Evolutionary conservation across 1,139 yeast species (phyloP).

Genomic region (Magnusiomyces paraingens): DNA sequence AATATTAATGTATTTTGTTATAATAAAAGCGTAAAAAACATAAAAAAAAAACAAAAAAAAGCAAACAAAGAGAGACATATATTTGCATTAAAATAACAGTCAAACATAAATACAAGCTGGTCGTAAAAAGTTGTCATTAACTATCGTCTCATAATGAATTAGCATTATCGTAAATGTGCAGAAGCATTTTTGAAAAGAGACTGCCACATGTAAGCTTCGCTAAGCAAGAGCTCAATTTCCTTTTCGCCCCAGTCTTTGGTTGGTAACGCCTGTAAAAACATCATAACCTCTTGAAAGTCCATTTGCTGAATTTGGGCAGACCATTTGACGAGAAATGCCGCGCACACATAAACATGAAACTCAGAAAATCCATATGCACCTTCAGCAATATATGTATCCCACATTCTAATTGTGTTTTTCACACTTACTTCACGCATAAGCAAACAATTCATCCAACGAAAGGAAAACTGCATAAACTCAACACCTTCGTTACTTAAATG

Average conservation of each 20-base stretch:
- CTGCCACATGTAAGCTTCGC: conserved; percentile 98
- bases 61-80: too few relatives aligned
- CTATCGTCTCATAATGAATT: background rate
- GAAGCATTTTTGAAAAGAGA: conserved; percentile 81
- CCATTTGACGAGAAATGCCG: conserved; percentile 92
- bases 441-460: conserved; percentile 98
- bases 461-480: conserved; percentile 90
- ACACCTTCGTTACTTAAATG: conserved; percentile 78
- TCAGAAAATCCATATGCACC: conserved; percentile 83
- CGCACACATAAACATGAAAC: conserved; percentile 95
- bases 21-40: too few relatives aligned
- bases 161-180: conserved; percentile 36
- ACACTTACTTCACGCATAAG: conserved; percentile 88
- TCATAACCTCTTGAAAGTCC: conserved; percentile 92
- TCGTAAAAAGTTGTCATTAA: too few relatives aligned
- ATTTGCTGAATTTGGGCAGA: conserved; percentile 66
- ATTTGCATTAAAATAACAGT: too few relatives aligned
- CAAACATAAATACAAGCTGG: too few relatives aligned
- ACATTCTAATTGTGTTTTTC: conserved; percentile 78
- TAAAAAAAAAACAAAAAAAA: background rate
- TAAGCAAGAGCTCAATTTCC: conserved; percentile 82
- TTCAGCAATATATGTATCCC: conserved; percentile 95
- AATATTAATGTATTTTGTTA: background rate
- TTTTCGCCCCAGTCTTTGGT: conserved; percentile 80
- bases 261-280: conserved; percentile 84